Conservation (phyloP, 1,139 yeast species). For the Geotrichum carabidarum region DNA sequence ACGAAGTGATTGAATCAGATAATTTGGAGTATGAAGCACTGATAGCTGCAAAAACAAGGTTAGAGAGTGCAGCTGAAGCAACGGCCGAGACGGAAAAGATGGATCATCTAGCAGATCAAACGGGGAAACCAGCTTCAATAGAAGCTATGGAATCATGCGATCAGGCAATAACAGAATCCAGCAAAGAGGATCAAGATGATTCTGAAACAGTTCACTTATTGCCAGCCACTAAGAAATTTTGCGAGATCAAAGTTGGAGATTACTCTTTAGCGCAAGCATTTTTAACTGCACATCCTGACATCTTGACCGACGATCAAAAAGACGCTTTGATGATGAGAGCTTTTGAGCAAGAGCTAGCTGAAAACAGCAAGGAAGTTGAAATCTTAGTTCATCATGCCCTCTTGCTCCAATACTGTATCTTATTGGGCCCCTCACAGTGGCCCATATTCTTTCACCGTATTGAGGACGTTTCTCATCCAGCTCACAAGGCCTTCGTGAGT, state of each 20-base stretch:
- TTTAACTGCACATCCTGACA: constrained; percentile 56
- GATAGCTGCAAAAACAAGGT: constrained; percentile 23
- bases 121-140: background rate
- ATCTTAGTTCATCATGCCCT: constrained; percentile 75
- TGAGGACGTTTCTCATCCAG: background rate
- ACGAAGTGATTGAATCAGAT: constrained; percentile 49
- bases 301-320: constrained; percentile 77
- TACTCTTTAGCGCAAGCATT: constrained; percentile 48
- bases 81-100: too few species aligned
- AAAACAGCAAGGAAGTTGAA: constrained; percentile 50
- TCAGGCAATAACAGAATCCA: too few species aligned
- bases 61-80: too few species aligned
- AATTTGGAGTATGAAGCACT: constrained; percentile 44
- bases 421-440: constrained; percentile 41
- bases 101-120: background rate
- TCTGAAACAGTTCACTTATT: constrained; percentile 30
- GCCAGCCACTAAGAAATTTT: constrained; percentile 62
- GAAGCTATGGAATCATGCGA: background rate
- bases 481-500: constrained; percentile 51
- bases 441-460: background rate
- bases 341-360: constrained; percentile 70
- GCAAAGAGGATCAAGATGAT: too few species aligned
- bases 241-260: constrained; percentile 50
- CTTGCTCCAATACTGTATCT: constrained; percentile 67
- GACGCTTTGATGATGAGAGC: constrained; percentile 92